phyloP scores from a whole-genome alignment of 2,329 filamentous ascomycete species.

The Hypoxylon sp. region DNA sequence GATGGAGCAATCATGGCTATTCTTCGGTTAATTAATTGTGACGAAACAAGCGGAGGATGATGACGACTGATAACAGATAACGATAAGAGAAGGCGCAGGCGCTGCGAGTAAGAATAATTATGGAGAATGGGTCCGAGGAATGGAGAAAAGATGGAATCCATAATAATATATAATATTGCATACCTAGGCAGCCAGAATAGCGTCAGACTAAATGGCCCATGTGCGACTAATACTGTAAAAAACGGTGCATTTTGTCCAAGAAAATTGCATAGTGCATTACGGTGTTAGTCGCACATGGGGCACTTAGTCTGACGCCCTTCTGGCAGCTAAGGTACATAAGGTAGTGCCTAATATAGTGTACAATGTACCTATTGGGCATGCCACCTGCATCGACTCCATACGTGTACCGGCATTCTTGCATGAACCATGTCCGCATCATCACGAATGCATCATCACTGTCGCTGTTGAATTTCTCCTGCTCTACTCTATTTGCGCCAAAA shows the following conservation, averaged over 20 bases:
- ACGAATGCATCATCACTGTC: constrained; percentile 31
- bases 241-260: too few relatives aligned
- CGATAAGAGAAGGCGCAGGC: not conserved
- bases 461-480: constrained; percentile 1
- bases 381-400: not conserved
- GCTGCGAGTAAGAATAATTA: constrained; percentile 1
- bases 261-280: too few relatives aligned
- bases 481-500: not conserved
- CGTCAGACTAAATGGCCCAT: too few relatives aligned
- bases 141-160: constrained; percentile 6
- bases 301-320: too few relatives aligned
- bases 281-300: too few relatives aligned
- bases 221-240: too few relatives aligned
- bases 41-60: not conserved
- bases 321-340: not conserved
- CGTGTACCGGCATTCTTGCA: constrained; percentile 21
- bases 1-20: not conserved
- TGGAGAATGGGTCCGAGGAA: not conserved
- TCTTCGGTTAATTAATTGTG: not conserved
- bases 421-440: constrained; percentile 24
- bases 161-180: not conserved
- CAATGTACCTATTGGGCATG: constrained; percentile 5
- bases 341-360: not conserved
- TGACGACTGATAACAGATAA: not conserved
- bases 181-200: too few relatives aligned